Base-by-base conservation (phyloP, 768 basidiomycete species). In the Suillus tomentosus region DNA sequence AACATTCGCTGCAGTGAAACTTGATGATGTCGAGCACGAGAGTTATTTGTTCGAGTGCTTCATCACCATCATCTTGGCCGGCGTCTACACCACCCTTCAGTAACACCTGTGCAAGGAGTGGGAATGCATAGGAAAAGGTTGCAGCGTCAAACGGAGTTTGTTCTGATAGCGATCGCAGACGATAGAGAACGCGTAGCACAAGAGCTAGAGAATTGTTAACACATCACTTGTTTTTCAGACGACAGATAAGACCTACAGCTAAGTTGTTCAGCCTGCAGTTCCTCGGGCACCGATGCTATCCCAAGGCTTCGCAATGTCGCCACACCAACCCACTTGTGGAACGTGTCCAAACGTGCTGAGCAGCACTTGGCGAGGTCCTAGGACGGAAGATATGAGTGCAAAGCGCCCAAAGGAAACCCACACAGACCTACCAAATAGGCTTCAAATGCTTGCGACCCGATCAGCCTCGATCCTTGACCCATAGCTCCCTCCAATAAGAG, bases 161-260 rank as follows among this genome's bases (percentile, higher is more conserved):
- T 66, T 96, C 92, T 0, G 93, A 88, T 4, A 96, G 79, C 64
- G 85, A 90, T 22, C 92, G 87, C 0, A 99, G 74, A 22, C 92
- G 87, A 73, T 96, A 91, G 2, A 99, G 80, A 1, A 99, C 88
- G 34, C 97, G 91, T 54, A 92, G 79, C 31, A 96, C 82, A 39
- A 98, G 79, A 7, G 81, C 95, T 95, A 63, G 27, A 50, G 40
- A 48, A 48, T 34, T n/a, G 34, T 65, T 43, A 69, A 17, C 27
- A 55, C 31, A 6, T 27, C 36, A 40, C 22, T n/a, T 10, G 48
- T 22, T 40, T 57, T 53, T 3, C 60, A 48, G 58, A 34, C 5
- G 58, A 36, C 3, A 22, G 0, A 47, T 17, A 34, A 54, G 37
- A 62, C 60, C 17, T 14, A 65, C 76, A 62, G 64, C 84, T 83